Conservation (phyloP, 1,284 basidiomycete species). For the Ceratobasidium sp. region DNA sequence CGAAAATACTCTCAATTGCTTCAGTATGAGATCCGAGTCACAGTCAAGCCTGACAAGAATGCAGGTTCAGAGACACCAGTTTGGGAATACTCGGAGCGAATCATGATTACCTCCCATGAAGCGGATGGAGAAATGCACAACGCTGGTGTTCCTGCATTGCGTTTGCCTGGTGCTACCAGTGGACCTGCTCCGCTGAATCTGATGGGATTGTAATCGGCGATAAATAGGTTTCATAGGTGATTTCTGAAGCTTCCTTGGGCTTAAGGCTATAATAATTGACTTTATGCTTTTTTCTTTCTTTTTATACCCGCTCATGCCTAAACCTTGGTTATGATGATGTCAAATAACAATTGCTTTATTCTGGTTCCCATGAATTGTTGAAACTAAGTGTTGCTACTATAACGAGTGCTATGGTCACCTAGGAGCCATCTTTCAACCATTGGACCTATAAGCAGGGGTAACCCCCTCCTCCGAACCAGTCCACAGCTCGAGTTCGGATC, state of each 20-base stretch:
- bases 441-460: too few species aligned
- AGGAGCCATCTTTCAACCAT: too few species aligned
- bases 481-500: not conserved
- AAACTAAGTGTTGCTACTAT: too few species aligned
- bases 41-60: not conserved
- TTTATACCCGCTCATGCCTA: not conserved
- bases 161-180: not conserved
- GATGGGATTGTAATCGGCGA: not conserved
- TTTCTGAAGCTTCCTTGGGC: not conserved
- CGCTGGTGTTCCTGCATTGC: constrained; percentile 4
- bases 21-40: constrained; percentile 11
- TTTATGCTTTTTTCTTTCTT: not conserved
- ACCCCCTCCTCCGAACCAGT: not conserved
- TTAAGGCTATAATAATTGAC: not conserved
- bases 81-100: constrained; percentile 12
- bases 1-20: not conserved
- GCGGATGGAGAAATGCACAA: constrained; percentile 8
- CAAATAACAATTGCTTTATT: too few species aligned
- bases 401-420: too few species aligned
- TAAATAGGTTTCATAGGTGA: not conserved
- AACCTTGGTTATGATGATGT: too few species aligned
- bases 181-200: not conserved
- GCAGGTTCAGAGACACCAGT: not conserved
- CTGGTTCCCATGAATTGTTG: too few species aligned
- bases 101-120: constrained; percentile 11